Evolutionary conservation across 345 rosid species (phyloP), one percentile per base, ranked within the genome.

Genomic region (Lepidium didymum): DNA sequence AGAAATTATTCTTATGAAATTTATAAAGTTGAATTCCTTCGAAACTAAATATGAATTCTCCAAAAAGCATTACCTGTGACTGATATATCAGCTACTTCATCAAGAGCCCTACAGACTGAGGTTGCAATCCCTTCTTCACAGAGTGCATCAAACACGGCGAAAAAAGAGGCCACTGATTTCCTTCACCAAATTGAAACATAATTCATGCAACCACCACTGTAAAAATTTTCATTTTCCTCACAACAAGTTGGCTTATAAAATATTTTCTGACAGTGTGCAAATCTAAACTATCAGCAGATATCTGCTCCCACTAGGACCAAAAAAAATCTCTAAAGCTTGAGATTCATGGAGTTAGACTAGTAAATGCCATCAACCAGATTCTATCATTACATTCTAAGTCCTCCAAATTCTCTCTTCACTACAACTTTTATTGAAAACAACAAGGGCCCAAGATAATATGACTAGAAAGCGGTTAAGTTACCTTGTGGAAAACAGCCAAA

Each of bases 401-500:
- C 13, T 53, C 36, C 47, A 70, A 53, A 14, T 41, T 21, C 25
- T 43, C 29, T 25, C 18, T 63, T 46, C 43, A 56, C 52, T 10
- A 31, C 33, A 49, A 46, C 34, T 38, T 4, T 43, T 40, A 40
- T 46, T 55, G 25, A 72, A 36, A 55, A 25, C 16, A 55, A 45
- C 64, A 27, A 72, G 45, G 51, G 16, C 34, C 45, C 55, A 2
- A 5, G 16, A 41, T 29, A 51, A 42, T 15, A 15, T 18, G 34
- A 41, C 35, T 12, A 58, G 46, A 23, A 66, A 73, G 31, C 11
- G 34, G 40, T 66, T 53, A 67, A 45, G 44, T 75, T 75, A 93
- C 98, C 98, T 88, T 68, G 97, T 78, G 62, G 97, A 93, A 81
- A 88, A 86, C 75, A 93, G 79, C 96, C 99, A 93, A 37, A 93